A percentile compares a stretch with the other conserved stretches of the same genome.
phyloP scores from a whole-genome alignment of 2,329 filamentous ascomycete genomes.

The Aspergillus fischeri region DNA sequence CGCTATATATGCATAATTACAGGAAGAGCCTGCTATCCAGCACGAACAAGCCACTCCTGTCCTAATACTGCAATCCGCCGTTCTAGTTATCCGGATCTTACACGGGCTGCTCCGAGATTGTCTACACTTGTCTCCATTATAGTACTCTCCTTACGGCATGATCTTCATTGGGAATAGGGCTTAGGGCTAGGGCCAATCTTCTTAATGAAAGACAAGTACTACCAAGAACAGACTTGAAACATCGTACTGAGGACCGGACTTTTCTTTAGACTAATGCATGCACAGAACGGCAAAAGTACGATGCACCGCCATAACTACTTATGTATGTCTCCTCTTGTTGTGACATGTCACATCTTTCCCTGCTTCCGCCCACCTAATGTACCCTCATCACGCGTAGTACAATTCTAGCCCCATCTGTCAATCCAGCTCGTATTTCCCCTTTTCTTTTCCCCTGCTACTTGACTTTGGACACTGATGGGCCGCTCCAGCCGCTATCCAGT shows the following conservation, averaged over 20 bases:
- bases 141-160: background rate
- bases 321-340: background rate
- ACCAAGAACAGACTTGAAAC: background rate
- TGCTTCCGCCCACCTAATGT: background rate
- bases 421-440: background rate
- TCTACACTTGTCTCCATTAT: background rate
- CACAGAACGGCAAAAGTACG: background rate
- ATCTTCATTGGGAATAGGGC: conserved; percentile 2
- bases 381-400: background rate
- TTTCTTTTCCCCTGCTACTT: background rate
- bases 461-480: background rate
- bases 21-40: background rate
- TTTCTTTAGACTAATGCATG: background rate
- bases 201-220: background rate
- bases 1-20: background rate
- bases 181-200: conserved; percentile 9
- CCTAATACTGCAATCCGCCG: background rate
- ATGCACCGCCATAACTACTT: background rate
- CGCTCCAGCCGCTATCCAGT: background rate
- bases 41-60: background rate
- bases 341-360: background rate
- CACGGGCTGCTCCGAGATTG: too few species aligned
- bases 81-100: too few species aligned
- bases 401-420: background rate
- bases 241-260: background rate